Evolutionary conservation across 768 basidiomycete species (phyloP), one percentile per base, ranked within the genome.

Genomic region (Phaeolepiota aurea): DNA sequence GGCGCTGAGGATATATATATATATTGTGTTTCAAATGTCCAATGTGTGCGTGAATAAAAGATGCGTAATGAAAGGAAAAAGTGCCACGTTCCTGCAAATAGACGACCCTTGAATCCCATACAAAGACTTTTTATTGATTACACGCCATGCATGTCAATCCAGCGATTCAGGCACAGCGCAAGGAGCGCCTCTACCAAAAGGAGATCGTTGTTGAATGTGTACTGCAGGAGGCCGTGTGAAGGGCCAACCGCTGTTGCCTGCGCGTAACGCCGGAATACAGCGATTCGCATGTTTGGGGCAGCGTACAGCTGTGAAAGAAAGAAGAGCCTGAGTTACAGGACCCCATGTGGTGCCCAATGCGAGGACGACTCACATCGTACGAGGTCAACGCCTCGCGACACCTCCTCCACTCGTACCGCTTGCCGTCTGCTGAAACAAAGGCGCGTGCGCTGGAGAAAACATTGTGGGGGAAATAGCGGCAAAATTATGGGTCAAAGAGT

Each of bases 131-230:
- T 14, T 33, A 13, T n/a, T n/a, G n/a, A n/a, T 58, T 63, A 72
- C 52, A 71, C 57, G 23, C 72, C 72, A 52, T 63, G 66, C 55
- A 67, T 60, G 61, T 86, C 85, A 54, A 86, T 59, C 82, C 82
- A 87, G 44, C 85, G 71, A 58, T 85, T 85, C 47, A 87, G 62
- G 54, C 72, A 79, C 40, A 87, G 65, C 4, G 86, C 69, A 30
- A 87, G 61, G 43, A 86, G 61, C 3, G 72, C 69, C 52, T 85
- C 74, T 14, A 81, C 66, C 47, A 87, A 58, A 40, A 86, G 74
- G 23, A 62, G 52, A 44, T 75, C 75, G 37, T 80, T 66, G 32
- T 64, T 68, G 58, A 87, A 86, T 37, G 62, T 71, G 59, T 83
- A 86, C 42, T 74, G 70, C 41, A 87, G 53, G 44, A 73, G 63